A percentile compares a stretch with the other conserved stretches of the same genome.
Conservation (phyloP, 495 filamentous ascomycete genomes). For the Neurospora sp. region DNA sequence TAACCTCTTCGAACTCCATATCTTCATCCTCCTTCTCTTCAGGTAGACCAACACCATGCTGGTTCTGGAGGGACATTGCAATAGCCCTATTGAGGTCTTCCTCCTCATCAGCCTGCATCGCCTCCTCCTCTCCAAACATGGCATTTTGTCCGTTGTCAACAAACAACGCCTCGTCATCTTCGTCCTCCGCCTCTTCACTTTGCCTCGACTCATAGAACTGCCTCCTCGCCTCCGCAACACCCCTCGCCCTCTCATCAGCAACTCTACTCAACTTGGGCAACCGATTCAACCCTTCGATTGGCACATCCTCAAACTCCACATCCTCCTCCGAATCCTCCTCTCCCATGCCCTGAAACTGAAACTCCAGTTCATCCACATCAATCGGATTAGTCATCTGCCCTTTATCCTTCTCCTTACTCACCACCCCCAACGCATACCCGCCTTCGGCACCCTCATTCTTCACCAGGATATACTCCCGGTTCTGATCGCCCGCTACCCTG, state of each 20-base stretch:
- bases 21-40: constrained; percentile 32
- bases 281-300: constrained; percentile 85
- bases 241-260: constrained; percentile 9
- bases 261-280: constrained; percentile 49
- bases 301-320: constrained; percentile 86
- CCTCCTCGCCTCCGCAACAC: constrained; percentile 4
- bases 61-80: constrained; percentile 59
- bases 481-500: constrained; percentile 80
- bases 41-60: constrained; percentile 25
- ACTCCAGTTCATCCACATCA: constrained; percentile 67
- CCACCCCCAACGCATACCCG: constrained; percentile 93
- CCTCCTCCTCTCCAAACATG: constrained; percentile 45
- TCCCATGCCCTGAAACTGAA: constrained; percentile 44
- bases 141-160: constrained; percentile 34
- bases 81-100: constrained; percentile 75
- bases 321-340: constrained; percentile 48
- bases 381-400: constrained; percentile 75
- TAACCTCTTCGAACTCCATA: constrained; percentile 38
- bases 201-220: constrained; percentile 2
- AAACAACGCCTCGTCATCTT: constrained; percentile 56
- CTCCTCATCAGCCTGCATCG: constrained; percentile 50
- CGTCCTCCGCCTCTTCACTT: constrained; percentile 5
- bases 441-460: constrained; percentile 92
- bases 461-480: constrained; percentile 88
- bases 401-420: constrained; percentile 65